These are phyloP conservation scores for Scheffersomyces coipomensis DNA, from an alignment of 805 yeast genomes.

Conservation along the genomic window DNA sequence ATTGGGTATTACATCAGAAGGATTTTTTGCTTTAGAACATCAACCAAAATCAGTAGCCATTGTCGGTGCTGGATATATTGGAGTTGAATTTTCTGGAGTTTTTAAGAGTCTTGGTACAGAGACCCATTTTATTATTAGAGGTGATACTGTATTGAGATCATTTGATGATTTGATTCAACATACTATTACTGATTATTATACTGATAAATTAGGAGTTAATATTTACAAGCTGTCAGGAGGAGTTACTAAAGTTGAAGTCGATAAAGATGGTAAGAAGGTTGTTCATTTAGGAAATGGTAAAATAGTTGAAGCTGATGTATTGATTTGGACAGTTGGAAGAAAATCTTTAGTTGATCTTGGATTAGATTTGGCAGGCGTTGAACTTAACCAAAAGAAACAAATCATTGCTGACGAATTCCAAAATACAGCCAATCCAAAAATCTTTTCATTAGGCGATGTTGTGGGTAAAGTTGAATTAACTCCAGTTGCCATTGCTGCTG, in stretches of 20 bases:
- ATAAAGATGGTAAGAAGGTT: conserved; percentile 31
- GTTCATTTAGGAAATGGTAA: conserved; percentile 38
- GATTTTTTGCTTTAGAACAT: conserved; percentile 73
- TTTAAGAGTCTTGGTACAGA: conserved; percentile 86
- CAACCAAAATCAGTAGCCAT: conserved; percentile 93
- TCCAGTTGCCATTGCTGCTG: conserved; percentile 98
- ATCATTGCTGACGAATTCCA: conserved; percentile 86
- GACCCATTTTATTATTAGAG: conserved; percentile 85
- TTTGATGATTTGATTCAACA: conserved; percentile 82
- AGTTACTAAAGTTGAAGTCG: conserved; percentile 33
- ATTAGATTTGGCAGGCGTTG: conserved; percentile 71
- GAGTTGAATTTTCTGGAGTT: conserved; percentile 92
- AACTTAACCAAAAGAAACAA: conserved; percentile 58
- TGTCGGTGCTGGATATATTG: conserved; percentile 98
- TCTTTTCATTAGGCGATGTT: conserved; percentile 91
- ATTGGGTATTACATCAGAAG: conserved; percentile 83
- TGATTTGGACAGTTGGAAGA: conserved; percentile 96
- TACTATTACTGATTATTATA: conserved; percentile 78
- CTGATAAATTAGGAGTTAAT: conserved; percentile 70
- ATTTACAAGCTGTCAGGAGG: conserved; percentile 66
- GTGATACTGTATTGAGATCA: conserved; percentile 83
- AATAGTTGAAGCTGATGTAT: conserved; percentile 60
- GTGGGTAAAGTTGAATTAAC: conserved; percentile 92
- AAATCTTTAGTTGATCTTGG: conserved; percentile 72
- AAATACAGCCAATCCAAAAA: conserved; percentile 65